A percentile compares a stretch with the other conserved stretches of the same genome.
These are phyloP conservation scores for Diaporthe sp. DNA, from an alignment of 2,329 filamentous ascomycete genomes.

Conservation along the genomic window DNA sequence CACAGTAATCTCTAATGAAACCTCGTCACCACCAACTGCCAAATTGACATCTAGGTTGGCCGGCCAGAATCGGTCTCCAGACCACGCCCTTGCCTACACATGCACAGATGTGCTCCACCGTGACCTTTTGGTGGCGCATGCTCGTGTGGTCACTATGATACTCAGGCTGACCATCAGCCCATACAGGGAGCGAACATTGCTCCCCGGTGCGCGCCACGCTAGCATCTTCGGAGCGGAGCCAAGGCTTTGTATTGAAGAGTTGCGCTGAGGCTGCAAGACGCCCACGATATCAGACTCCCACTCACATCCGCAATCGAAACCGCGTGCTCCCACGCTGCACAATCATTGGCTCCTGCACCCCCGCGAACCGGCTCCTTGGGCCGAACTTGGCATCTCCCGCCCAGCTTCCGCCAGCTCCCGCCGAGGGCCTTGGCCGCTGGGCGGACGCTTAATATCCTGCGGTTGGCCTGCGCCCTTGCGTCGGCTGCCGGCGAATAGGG, in stretches of 20 bases:
- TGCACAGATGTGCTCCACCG: not conserved
- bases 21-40: not conserved
- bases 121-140: not conserved
- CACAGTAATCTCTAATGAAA: no score
- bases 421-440: conserved; percentile 22
- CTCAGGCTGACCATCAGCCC: conserved; percentile 20
- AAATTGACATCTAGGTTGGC: not conserved
- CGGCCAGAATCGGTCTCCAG: not conserved
- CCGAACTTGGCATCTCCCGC: conserved; percentile 29
- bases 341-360: not conserved
- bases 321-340: not conserved
- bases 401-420: conserved; percentile 21
- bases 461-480: not conserved
- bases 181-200: not conserved
- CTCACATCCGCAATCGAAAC: not conserved
- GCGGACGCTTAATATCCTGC: conserved; percentile 17
- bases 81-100: not conserved
- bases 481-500: not conserved
- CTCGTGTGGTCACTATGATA: conserved; percentile 3
- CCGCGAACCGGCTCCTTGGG: conserved; percentile 5
- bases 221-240: conserved; percentile 38
- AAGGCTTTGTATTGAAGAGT: conserved; percentile 24
- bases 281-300: conserved; percentile 6
- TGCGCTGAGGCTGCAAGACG: conserved; percentile 2
- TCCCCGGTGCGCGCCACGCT: conserved; percentile 50